Conservation (phyloP, 805 yeast species). For the Metschnikowia arizonensis region DNA sequence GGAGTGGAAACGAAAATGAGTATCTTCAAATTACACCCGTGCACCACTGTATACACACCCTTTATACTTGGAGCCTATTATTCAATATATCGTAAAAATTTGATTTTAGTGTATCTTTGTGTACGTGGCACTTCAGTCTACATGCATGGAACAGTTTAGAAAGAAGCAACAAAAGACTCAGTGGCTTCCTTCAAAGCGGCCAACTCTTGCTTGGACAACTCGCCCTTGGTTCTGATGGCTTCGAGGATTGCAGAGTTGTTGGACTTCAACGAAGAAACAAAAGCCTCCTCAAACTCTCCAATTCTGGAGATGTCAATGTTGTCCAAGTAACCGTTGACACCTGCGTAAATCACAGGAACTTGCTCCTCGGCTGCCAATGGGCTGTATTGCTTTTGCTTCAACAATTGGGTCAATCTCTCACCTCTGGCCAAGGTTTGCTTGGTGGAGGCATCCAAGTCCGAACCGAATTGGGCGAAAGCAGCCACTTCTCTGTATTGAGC, state of each 20-base stretch:
- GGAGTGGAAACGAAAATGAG: too few relatives aligned
- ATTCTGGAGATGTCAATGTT: conserved; percentile 77
- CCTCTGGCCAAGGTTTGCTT: conserved; percentile 99
- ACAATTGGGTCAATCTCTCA: conserved; percentile 98
- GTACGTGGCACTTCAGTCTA: conserved; percentile 18
- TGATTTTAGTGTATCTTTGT: conserved; percentile 18
- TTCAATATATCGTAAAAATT: conserved; percentile 19
- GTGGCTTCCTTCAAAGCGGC: conserved; percentile 87
- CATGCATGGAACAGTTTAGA: conserved; percentile 37
- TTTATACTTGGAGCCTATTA: too few relatives aligned
- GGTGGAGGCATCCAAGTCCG: conserved; percentile 99
- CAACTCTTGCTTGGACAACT: conserved; percentile 81
- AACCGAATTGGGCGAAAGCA: conserved; percentile 99
- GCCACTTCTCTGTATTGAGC: conserved; percentile 99
- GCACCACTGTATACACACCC: too few relatives aligned
- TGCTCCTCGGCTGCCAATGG: conserved; percentile 99
- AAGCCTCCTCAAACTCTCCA: conserved; percentile 86
- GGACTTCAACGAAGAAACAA: conserved; percentile 87
- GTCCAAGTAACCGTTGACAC: conserved; percentile 99
- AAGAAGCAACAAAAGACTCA: conserved; percentile 88
- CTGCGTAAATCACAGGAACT: conserved; percentile 97
- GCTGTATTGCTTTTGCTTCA: conserved; percentile 95
- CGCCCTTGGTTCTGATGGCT: conserved; percentile 85
- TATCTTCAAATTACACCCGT: too few relatives aligned
- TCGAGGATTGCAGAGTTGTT: conserved; percentile 81